Base-by-base conservation (phyloP, 192 early-diverging fungal species). In the Phycomyces nitens region DNA sequence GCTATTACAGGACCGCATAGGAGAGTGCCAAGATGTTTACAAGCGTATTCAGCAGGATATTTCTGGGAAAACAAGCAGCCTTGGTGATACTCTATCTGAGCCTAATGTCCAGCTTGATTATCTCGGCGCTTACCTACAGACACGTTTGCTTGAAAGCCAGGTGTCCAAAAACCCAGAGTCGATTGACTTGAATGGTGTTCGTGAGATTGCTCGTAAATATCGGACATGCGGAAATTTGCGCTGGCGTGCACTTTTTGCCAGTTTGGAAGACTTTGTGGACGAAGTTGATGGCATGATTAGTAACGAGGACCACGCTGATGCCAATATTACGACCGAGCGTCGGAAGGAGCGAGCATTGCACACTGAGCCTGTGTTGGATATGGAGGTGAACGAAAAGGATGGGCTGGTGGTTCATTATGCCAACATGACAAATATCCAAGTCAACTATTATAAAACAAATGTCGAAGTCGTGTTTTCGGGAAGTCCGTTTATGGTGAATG, bases 381-480 rank as follows among this genome's bases (percentile, higher is more conserved):
- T 82, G 44, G 67, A 65, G 27, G 69, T 79, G 18, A 58, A 71
- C 0, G 66, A 77, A 20, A 22, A 53, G 12, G 57, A 70, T 12
- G 50, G 67, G 10, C 59, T 78, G 18, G 49, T 55, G n/a, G 62
- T 82, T 12, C 66, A 60, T 12, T 73, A 73, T 54, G 54, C 66
- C 1, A 79, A 79, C 7, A 60, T 77, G 3, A 47, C 62, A 0
- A 58, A 71, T 2, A 49, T 79, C 14, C 60, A 66, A 22, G 58
- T 82, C 5, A 62, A 70, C 24, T 80, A 73, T 23, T 82, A 82
- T 40, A 70, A 59, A 3, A 77, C 79, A 16, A 75, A 82, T 49
- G 70, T 75, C 15, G 80, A 82, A 61, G 70, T 73, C 15, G 77
- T 79, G 65, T 82, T 82, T 56, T 82, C 80, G 0, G 64, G 56